These are phyloP conservation scores for Coemansia sp. DNA, from an alignment of 192 early-diverging fungal species.

Conservation along the genomic window DNA sequence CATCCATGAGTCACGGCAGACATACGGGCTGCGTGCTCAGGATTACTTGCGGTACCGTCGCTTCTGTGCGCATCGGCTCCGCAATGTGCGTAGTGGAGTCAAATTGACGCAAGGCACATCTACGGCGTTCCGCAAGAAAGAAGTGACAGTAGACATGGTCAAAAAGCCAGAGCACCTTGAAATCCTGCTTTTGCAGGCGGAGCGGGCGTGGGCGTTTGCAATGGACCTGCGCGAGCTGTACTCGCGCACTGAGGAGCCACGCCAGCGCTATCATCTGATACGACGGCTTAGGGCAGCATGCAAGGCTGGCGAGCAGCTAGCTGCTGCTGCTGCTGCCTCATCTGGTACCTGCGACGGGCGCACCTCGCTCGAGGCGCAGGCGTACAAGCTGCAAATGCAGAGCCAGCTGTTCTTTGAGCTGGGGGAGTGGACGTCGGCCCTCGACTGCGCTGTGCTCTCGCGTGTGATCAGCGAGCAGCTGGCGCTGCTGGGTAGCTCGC, in stretches of 20 bases:
- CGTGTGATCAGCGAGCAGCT: slow-evolving; percentile 26
- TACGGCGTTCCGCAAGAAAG: slow-evolving; percentile 19
- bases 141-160: slow-evolving; percentile 29
- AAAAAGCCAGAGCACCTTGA: slow-evolving; percentile 33
- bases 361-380: slow-evolving; percentile 26
- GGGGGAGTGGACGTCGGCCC: slow-evolving; percentile 41
- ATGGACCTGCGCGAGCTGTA: slow-evolving; percentile 53
- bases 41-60: slow-evolving; percentile 52
- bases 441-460: slow-evolving; percentile 41
- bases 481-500: slow-evolving; percentile 29
- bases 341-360: slow-evolving; percentile 20
- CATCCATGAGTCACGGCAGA: slow-evolving; percentile 40
- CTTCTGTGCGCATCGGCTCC: slow-evolving; percentile 43
- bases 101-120: slow-evolving; percentile 36
- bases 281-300: slow-evolving; percentile 38
- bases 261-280: slow-evolving; percentile 47
- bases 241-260: slow-evolving; percentile 50
- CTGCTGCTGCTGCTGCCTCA: slow-evolving; percentile 7
- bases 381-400: slow-evolving; percentile 47
- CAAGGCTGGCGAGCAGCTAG: slow-evolving; percentile 34
- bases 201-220: slow-evolving; percentile 52
- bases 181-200: slow-evolving; percentile 40
- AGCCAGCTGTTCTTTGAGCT: slow-evolving; percentile 44
- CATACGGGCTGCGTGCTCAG: slow-evolving; percentile 39
- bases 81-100: slow-evolving; percentile 41